These are phyloP conservation scores for Cardamine occulta DNA, from an alignment of 345 rosid genomes.

Conservation along the genomic window DNA sequence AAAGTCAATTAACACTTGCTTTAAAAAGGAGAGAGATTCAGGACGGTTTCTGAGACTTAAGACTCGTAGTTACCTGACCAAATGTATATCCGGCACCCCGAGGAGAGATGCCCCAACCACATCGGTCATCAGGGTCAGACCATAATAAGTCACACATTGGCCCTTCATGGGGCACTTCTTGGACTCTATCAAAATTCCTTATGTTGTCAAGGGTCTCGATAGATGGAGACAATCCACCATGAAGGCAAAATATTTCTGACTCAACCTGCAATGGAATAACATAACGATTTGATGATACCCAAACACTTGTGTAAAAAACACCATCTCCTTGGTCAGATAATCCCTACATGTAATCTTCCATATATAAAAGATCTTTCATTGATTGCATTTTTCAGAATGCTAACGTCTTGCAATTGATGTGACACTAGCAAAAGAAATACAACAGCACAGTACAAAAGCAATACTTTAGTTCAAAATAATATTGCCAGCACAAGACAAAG, in stretches of 20 bases:
- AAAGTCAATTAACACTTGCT: conserved; percentile 17
- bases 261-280: conserved; percentile 66
- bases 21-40: not conserved
- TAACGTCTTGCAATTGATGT: conserved; percentile 38
- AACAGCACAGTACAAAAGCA: conserved; percentile 19
- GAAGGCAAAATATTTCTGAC: conserved; percentile 92
- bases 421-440: conserved; percentile 26
- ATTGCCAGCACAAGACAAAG: conserved; percentile 9
- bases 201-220: conserved; percentile 91
- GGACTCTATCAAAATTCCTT: conserved; percentile 89
- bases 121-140: conserved; percentile 97
- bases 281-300: not conserved
- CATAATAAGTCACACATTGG: conserved; percentile 99
- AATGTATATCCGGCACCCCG: conserved; percentile 97
- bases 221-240: conserved; percentile 92
- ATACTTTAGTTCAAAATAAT: conserved; percentile 19
- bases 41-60: not conserved
- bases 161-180: conserved; percentile 98
- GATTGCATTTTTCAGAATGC: conserved; percentile 30
- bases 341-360: conserved; percentile 33
- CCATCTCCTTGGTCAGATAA: conserved; percentile 14
- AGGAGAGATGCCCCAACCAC: conserved; percentile 98
- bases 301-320: not conserved
- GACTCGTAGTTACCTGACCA: conserved; percentile 70
- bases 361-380: conserved; percentile 27